A percentile compares a stretch with the other conserved stretches of the same genome.
Evolutionary conservation across 2,329 filamentous ascomycete genomes (phyloP).

Genomic region (Aspergillus sp.): DNA sequence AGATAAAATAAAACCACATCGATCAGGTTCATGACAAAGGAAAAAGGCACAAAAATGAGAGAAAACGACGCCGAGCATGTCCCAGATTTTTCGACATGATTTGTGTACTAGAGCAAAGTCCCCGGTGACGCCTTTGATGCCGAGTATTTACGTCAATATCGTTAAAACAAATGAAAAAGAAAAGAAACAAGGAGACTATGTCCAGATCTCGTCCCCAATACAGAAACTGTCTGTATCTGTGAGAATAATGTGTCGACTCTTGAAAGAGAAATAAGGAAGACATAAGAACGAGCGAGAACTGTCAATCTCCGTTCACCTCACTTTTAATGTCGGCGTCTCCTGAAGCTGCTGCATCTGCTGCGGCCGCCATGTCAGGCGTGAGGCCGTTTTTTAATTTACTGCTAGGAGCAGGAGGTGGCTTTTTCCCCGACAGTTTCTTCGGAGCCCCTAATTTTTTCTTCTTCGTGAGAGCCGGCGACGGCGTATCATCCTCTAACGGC

Average conservation of each 20-base stretch:
- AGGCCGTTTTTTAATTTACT: conserved; percentile 45
- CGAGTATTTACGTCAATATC: conserved; percentile 29
- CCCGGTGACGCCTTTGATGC: conserved; percentile 28
- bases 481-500: conserved; percentile 44
- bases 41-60: conserved; percentile 14
- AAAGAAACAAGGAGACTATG: conserved; percentile 15
- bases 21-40: conserved; percentile 16
- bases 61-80: conserved; percentile 21
- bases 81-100: conserved; percentile 20
- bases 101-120: conserved; percentile 14
- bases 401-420: conserved; percentile 32
- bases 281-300: neutral
- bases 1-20: conserved; percentile 8
- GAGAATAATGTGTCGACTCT: neutral
- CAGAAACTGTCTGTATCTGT: conserved; percentile 13
- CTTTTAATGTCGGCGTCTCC: conserved; percentile 35
- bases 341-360: conserved; percentile 24
- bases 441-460: conserved; percentile 49
- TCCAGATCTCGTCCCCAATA: conserved; percentile 14
- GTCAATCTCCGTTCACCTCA: conserved; percentile 31
- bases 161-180: conserved; percentile 14
- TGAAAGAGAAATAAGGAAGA: neutral
- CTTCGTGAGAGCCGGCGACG: conserved; percentile 44
- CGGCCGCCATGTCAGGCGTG: conserved; percentile 33
- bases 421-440: conserved; percentile 38